Evolutionary conservation across 768 basidiomycete genomes (phyloP).

Genomic region (Leucocoprinus birnbaumii): DNA sequence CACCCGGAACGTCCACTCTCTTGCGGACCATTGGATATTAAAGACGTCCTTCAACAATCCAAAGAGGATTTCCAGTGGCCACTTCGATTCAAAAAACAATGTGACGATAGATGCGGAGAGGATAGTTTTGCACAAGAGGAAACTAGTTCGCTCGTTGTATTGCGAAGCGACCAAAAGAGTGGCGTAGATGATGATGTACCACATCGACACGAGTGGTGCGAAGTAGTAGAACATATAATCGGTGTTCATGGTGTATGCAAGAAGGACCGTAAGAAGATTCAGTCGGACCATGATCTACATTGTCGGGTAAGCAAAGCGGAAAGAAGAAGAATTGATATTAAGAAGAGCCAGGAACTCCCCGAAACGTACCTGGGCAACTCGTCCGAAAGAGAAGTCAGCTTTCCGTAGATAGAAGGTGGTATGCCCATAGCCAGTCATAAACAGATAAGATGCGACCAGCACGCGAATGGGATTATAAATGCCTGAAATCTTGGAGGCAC

Average conservation of each 20-base stretch:
- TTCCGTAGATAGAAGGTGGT: conserved; percentile 88
- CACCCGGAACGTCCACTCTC: conserved; percentile 88
- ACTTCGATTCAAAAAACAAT: conserved; percentile 59
- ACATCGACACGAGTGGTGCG: conserved; percentile 85
- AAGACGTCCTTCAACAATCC: conserved; percentile 58
- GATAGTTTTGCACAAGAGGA: conserved; percentile 71
- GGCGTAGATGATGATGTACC: conserved; percentile 83
- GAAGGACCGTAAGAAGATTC: conserved; percentile 77
- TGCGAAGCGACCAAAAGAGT: conserved; percentile 72
- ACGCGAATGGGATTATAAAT: conserved; percentile 92
- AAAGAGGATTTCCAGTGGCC: conserved; percentile 67
- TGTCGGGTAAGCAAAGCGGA: conserved; percentile 7
- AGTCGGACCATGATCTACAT: conserved; percentile 71
- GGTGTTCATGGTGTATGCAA: conserved; percentile 91
- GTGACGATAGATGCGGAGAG: conserved; percentile 63
- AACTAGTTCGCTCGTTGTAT: conserved; percentile 66
- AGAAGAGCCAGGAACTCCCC: conserved; percentile 2
- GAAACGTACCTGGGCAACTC: conserved; percentile 65
- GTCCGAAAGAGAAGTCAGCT: conserved; percentile 77
- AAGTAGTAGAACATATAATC: conserved; percentile 92
- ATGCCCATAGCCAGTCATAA: conserved; percentile 94
- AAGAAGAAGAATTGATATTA: conserved; percentile 7
- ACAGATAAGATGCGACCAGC: conserved; percentile 85
- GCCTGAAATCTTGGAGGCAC: conserved; percentile 88
- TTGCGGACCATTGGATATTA: conserved; percentile 79